Evolutionary conservation across 2,329 filamentous ascomycete species (phyloP).

Genomic region (Colletotrichum somersetense): DNA sequence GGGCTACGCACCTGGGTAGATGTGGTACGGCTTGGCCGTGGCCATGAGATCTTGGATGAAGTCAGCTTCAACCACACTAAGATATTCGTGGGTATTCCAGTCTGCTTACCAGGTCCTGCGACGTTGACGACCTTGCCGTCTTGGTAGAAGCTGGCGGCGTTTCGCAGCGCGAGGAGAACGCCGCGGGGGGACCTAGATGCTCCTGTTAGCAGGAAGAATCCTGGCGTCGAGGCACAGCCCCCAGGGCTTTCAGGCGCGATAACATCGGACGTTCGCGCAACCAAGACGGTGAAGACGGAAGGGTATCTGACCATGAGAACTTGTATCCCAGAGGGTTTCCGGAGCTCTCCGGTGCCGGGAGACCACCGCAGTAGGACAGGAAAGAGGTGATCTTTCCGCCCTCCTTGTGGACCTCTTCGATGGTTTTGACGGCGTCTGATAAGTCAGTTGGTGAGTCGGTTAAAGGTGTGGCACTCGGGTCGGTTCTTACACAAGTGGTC

Average conservation of each 20-base stretch:
- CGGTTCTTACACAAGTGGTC: slow-evolving; percentile 67
- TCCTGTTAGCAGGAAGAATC: background rate
- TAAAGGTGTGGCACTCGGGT: slow-evolving; percentile 54
- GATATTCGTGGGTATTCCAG: background rate
- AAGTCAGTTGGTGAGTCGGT: slow-evolving; percentile 46
- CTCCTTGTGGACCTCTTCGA: slow-evolving; percentile 84
- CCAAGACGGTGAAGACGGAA: background rate
- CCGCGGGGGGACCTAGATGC: background rate
- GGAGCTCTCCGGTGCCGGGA: slow-evolving; percentile 65
- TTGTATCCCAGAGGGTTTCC: slow-evolving; percentile 16
- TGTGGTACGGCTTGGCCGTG: slow-evolving; percentile 33
- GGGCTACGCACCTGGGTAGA: slow-evolving; percentile 22
- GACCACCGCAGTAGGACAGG: slow-evolving; percentile 86
- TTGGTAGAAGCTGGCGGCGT: slow-evolving; percentile 23
- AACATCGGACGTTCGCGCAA: background rate
- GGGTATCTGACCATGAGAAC: slow-evolving; percentile 8
- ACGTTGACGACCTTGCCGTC: slow-evolving; percentile 26
- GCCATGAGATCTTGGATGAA: slow-evolving; percentile 21
- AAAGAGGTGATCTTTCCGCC: slow-evolving; percentile 90
- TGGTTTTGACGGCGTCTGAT: slow-evolving; percentile 86
- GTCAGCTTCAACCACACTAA: background rate
- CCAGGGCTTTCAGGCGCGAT: background rate
- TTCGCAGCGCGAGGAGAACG: slow-evolving; percentile 7
- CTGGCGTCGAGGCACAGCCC: background rate
- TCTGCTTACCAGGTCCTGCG: slow-evolving; percentile 11